phyloP scores from a whole-genome alignment of 1,139 yeast species.

The Hemisphaericaspora subhashii region DNA sequence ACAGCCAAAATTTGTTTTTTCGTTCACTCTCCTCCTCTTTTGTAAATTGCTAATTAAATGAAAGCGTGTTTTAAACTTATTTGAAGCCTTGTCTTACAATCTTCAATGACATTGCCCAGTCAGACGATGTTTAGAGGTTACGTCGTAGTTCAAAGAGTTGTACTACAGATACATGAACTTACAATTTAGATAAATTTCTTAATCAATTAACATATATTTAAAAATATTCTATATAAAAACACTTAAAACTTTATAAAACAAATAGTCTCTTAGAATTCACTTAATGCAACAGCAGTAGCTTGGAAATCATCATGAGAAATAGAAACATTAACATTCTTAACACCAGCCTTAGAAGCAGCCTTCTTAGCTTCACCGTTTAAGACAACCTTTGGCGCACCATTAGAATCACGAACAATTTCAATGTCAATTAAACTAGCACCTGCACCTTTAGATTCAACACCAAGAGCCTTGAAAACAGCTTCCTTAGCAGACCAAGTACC shows the following conservation, averaged over 20 bases:
- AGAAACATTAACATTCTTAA: slow-evolving; percentile 74
- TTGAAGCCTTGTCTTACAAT: too few species aligned
- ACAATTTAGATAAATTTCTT: too few species aligned
- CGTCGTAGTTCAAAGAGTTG: too few species aligned
- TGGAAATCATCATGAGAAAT: slow-evolving; percentile 96
- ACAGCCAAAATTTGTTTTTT: too few species aligned
- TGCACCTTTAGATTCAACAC: slow-evolving; percentile 87
- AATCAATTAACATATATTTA: background rate
- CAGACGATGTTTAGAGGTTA: too few species aligned
- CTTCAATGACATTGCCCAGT: too few species aligned
- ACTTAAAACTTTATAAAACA: background rate
- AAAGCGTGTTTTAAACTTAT: too few species aligned
- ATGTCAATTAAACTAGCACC: slow-evolving; percentile 93
- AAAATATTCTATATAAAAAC: background rate
- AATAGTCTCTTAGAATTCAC: slow-evolving; percentile 47
- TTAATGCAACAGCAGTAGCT: slow-evolving; percentile 95
- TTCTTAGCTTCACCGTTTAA: slow-evolving; percentile 74
- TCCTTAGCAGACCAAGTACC: slow-evolving; percentile 99
- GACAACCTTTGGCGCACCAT: slow-evolving; percentile 80
- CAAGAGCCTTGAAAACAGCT: slow-evolving; percentile 95
- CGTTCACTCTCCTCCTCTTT: too few species aligned
- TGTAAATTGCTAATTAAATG: too few species aligned
- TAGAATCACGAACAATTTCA: slow-evolving; percentile 73
- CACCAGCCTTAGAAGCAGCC: slow-evolving; percentile 72
- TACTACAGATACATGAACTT: too few species aligned